These are phyloP conservation scores for Neofusicoccum parvum DNA, from an alignment of 2,329 filamentous ascomycete species.

Conservation along the genomic window DNA sequence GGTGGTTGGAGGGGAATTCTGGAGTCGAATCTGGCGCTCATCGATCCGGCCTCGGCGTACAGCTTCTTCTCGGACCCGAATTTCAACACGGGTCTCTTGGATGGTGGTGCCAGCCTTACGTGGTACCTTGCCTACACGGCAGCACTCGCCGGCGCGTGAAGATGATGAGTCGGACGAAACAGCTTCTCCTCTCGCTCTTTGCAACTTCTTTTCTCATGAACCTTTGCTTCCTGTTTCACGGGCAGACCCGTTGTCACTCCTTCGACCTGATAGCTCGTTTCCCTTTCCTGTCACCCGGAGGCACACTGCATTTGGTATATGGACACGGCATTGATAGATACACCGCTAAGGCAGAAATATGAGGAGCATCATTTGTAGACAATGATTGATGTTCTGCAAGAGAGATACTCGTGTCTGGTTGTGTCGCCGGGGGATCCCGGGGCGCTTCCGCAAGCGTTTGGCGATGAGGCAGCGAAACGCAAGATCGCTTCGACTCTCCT, in stretches of 20 bases:
- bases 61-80: constrained; percentile 65
- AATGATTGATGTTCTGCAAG: neutral
- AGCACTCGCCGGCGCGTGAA: constrained; percentile 28
- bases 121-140: constrained; percentile 43
- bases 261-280: neutral
- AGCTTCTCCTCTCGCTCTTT: neutral
- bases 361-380: neutral
- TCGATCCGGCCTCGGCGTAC: constrained; percentile 71
- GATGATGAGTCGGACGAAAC: neutral
- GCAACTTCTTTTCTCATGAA: neutral
- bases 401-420: neutral
- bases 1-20: constrained; percentile 87
- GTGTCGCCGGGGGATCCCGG: neutral
- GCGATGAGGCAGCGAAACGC: neutral
- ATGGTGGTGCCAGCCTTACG: constrained; percentile 70
- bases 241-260: neutral
- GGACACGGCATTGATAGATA: neutral
- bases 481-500: neutral
- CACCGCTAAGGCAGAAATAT: neutral
- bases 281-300: neutral
- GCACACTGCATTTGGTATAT: neutral
- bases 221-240: neutral
- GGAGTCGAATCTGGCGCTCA: constrained; percentile 74
- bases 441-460: neutral
- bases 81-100: constrained; percentile 46